A percentile compares a stretch with the other conserved stretches of the same genome.
phyloP scores from a whole-genome alignment of 179 eudicot species.

The Spergularia azorica region DNA sequence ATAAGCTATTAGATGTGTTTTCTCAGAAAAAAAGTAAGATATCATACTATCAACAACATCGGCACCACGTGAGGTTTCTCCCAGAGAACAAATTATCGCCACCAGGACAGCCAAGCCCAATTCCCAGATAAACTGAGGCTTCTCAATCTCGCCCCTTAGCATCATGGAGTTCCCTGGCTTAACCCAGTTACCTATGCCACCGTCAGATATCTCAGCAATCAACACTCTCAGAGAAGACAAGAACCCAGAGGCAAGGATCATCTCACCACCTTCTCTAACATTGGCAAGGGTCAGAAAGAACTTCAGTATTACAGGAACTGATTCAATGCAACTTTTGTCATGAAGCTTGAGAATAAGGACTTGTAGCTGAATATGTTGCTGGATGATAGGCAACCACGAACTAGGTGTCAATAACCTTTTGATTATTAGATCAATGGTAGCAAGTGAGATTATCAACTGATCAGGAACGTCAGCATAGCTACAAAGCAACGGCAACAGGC shows the following conservation, averaged over 20 bases:
- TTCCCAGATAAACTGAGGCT: constrained; percentile 70
- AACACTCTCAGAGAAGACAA: constrained; percentile 55
- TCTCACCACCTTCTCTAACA: constrained; percentile 73
- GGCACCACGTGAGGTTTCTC: constrained; percentile 52
- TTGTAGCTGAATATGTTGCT: constrained; percentile 69
- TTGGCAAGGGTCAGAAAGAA: constrained; percentile 82
- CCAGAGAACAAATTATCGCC: constrained; percentile 69
- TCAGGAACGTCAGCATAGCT: constrained; percentile 56
- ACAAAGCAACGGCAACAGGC: constrained; percentile 81
- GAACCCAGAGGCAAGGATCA: constrained; percentile 75
- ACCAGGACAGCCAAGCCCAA: constrained; percentile 75
- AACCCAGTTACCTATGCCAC: constrained; percentile 30
- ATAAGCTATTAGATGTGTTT: constrained; percentile 56
- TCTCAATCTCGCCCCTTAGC: constrained; percentile 41
- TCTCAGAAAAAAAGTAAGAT: constrained; percentile 66
- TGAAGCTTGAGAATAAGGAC: constrained; percentile 67
- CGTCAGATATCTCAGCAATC: constrained; percentile 51
- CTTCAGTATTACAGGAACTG: constrained; percentile 58
- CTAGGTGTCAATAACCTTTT: constrained; percentile 55
- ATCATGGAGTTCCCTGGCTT: constrained; percentile 35
- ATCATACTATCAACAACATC: constrained; percentile 67
- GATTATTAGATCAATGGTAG: constrained; percentile 62
- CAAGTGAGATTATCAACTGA: constrained; percentile 57
- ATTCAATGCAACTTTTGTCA: constrained; percentile 38
- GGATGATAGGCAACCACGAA: constrained; percentile 82